Percentiles rank a stretch among this genome's conserved stretches.
Evolutionary conservation across 2,329 filamentous ascomycete genomes (phyloP).

Genomic region (Karstenula rhodostoma): DNA sequence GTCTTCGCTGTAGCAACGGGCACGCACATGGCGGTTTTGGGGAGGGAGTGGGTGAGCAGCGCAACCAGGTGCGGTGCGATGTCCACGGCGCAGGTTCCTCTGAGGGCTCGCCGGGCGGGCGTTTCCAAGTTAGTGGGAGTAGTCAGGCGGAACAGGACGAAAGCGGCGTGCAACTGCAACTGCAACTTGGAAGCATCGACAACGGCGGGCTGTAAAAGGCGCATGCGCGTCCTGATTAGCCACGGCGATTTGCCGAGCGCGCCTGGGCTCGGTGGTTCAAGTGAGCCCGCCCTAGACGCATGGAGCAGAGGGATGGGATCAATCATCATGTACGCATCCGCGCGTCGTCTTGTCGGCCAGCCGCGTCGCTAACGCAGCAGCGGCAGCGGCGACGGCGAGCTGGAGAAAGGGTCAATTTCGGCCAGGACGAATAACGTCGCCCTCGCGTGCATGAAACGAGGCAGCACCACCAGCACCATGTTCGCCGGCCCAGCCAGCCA

Average conservation of each 20-base stretch:
- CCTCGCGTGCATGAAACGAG: conserved; percentile 38
- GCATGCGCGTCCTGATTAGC: conserved; percentile 5
- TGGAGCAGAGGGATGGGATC: not conserved
- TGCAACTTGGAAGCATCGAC: conserved; percentile 1
- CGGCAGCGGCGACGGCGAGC: conserved; percentile 20
- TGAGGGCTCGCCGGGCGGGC: not conserved
- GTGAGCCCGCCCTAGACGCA: conserved; percentile 3
- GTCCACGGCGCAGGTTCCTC: not conserved
- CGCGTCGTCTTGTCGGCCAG: conserved; percentile 20
- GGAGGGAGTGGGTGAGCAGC: not conserved
- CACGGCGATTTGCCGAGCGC: conserved; percentile 7
- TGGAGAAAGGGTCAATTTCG: conserved; percentile 27
- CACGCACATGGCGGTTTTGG: not conserved
- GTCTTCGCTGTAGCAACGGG: no score
- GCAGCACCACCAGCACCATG: conserved; percentile 37
- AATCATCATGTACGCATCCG: no score
- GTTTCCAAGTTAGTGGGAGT: not conserved
- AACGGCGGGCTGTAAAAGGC: conserved; percentile 3
- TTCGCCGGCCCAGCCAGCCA: no score
- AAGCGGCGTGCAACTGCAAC: conserved; percentile 6
- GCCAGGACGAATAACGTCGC: conserved; percentile 35
- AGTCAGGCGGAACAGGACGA: conserved; percentile 5
- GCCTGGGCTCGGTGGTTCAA: not conserved
- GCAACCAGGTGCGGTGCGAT: no score
- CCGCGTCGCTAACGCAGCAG: conserved; percentile 27